These are phyloP conservation scores for Apiospora koreana DNA, from an alignment of 2,329 filamentous ascomycete genomes.

Conservation along the genomic window DNA sequence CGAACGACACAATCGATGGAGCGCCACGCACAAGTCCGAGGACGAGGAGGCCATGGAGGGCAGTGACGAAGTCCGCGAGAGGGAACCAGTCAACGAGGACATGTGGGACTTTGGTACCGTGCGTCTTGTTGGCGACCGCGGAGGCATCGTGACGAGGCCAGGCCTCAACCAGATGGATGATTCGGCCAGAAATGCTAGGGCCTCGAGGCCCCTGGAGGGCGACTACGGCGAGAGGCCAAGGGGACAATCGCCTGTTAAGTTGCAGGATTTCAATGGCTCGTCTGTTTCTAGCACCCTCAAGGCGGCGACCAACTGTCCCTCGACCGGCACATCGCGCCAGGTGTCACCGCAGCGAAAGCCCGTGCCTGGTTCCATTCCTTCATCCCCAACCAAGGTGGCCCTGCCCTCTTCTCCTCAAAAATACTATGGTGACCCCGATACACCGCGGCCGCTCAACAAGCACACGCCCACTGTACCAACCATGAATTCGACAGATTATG, in stretches of 20 bases:
- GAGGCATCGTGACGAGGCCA: slow-evolving; percentile 54
- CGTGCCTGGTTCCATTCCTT: slow-evolving; percentile 37
- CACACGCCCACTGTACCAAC: slow-evolving; percentile 49
- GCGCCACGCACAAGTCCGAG: slow-evolving; percentile 73
- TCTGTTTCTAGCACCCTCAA: slow-evolving; percentile 59
- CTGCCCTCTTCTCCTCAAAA: slow-evolving; percentile 62
- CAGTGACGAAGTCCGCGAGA: slow-evolving; percentile 56
- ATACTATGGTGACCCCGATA: slow-evolving; percentile 41
- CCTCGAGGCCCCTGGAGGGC: slow-evolving; percentile 52
- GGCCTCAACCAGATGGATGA: slow-evolving; percentile 76
- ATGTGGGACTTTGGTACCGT: slow-evolving; percentile 99
- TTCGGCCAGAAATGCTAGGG: slow-evolving; percentile 75
- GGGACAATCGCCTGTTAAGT: slow-evolving; percentile 54
- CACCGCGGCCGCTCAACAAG: slow-evolving; percentile 47
- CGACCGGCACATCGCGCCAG: slow-evolving; percentile 53
- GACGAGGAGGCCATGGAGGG: slow-evolving; percentile 67
- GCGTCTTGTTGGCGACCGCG: slow-evolving; percentile 71
- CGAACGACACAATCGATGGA: slow-evolving; percentile 86
- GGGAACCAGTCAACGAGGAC: slow-evolving; percentile 70
- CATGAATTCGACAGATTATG: slow-evolving; percentile 54
- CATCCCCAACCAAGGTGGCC: slow-evolving; percentile 61
- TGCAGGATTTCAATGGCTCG: slow-evolving; percentile 44
- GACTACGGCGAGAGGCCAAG: slow-evolving; percentile 54
- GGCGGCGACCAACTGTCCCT: slow-evolving; percentile 37
- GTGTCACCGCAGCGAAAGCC: slow-evolving; percentile 62